Evolutionary conservation across 495 filamentous ascomycete genomes (phyloP).

Genomic region (Lasiosphaeria hispida): DNA sequence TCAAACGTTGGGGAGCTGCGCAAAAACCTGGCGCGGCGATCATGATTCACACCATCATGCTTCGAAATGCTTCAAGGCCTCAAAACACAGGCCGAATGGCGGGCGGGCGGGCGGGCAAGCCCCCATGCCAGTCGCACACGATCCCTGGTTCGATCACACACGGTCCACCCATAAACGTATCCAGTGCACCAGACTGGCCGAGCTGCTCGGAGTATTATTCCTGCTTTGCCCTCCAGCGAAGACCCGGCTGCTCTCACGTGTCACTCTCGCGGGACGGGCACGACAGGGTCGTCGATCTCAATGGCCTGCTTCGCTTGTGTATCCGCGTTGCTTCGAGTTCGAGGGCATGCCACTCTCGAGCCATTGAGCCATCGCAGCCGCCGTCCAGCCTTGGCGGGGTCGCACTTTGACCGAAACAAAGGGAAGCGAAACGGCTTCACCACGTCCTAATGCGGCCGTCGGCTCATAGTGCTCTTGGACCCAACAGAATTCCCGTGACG

Average conservation of each 20-base stretch:
- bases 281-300: too few relatives aligned
- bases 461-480: background rate
- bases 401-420: conserved; percentile 14
- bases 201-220: too few relatives aligned
- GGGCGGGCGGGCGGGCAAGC: background rate
- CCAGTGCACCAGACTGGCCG: background rate
- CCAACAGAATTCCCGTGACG: too few relatives aligned
- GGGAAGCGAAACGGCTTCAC: conserved; percentile 5
- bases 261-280: too few relatives aligned
- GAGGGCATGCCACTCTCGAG: too few relatives aligned
- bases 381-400: conserved; percentile 7
- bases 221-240: too few relatives aligned
- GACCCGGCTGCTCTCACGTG: too few relatives aligned
- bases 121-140: background rate
- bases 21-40: conserved; percentile 11
- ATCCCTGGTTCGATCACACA: conserved; percentile 1
- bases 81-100: background rate
- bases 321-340: too few relatives aligned
- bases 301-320: too few relatives aligned
- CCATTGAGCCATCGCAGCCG: background rate
- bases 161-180: background rate
- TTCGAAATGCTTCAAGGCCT: background rate
- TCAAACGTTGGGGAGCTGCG: conserved; percentile 8
- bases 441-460: background rate
- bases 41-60: conserved; percentile 16